Evolutionary conservation across 352 stramenopile species (phyloP), one percentile per base, ranked within the genome.

Genomic region (Phytophthora pistaciae): DNA sequence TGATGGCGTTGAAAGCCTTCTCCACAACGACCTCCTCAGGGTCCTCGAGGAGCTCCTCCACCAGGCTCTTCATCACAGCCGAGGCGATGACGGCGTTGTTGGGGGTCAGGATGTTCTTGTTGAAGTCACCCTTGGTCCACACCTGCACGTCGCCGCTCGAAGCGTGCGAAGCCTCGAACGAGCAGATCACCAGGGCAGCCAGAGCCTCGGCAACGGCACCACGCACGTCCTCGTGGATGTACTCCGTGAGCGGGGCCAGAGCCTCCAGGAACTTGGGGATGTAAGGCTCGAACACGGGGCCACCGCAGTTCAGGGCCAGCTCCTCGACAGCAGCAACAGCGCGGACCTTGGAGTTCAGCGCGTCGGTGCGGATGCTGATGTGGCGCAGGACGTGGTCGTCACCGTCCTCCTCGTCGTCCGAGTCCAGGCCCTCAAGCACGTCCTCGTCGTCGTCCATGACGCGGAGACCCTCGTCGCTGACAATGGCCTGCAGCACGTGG

Each of bases 1-100:
- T 98, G 57, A 99, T 88, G 18, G 96, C 96, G 56, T 96, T 98
- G 66, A 99, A 97, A 1, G 97, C 91, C 74, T 98, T 98, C 83
- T 98, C 96, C 60, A 99, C 97, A 14, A 99, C 88, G 36, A 91
- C 66, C 59, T 91, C 87, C 63, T 97, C 87, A 20, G 77, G 68
- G 70, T 97, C 91, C 60, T 95, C 78, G 16, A 95, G 75, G n/a
- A 96, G 77, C 48, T 96, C 87, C 14, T 93, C 83, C 8, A 92
- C 79, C 2, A 94, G 71, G 31, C 75, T 80, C 78, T 93, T 92
- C 77, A 95, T 92, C 25, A 96, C 87, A 16, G 89, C 85, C 59
- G 91, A 77, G 21, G 90, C 58, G 46, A 96, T 91, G 31, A 93
- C 66, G 31, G 82, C 75, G 77, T 93, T 96, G 83, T 92, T 92